A percentile compares a stretch with the other conserved stretches of the same genome.
These are phyloP conservation scores for Rutstroemia sp. DNA, from an alignment of 2,329 filamentous ascomycete genomes.

Conservation along the genomic window DNA sequence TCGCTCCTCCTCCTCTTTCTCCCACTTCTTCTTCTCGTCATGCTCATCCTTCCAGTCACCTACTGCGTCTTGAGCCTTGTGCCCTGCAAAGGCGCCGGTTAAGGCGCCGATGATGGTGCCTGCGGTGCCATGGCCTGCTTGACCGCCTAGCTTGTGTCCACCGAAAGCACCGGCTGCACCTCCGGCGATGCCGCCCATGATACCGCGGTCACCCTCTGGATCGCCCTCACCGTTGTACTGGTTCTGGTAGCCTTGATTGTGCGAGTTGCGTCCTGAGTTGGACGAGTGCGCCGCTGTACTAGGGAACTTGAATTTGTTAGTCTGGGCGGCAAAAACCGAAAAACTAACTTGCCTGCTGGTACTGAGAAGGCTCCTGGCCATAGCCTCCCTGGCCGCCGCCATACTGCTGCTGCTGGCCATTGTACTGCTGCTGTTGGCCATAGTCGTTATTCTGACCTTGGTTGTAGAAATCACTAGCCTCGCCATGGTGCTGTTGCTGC, in stretches of 20 bases:
- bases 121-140: neutral
- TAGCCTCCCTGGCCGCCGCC: neutral
- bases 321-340: neutral
- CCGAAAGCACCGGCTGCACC: neutral
- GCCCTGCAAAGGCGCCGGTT: neutral
- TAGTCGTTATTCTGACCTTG: neutral
- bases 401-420: neutral
- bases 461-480: neutral
- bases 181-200: neutral
- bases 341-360: neutral
- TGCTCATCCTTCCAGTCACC: neutral
- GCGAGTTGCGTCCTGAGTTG: neutral
- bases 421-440: neutral
- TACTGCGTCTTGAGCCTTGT: neutral
- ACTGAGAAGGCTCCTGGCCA: neutral
- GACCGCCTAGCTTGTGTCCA: neutral
- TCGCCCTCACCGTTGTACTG: neutral
- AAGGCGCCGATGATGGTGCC: neutral
- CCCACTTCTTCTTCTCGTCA: neutral
- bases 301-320: neutral
- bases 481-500: neutral
- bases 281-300: neutral
- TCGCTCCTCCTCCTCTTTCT: neutral
- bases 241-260: neutral
- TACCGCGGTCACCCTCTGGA: neutral